Base-by-base conservation (phyloP, 495 filamentous ascomycete species). In the Penicillium lividum region DNA sequence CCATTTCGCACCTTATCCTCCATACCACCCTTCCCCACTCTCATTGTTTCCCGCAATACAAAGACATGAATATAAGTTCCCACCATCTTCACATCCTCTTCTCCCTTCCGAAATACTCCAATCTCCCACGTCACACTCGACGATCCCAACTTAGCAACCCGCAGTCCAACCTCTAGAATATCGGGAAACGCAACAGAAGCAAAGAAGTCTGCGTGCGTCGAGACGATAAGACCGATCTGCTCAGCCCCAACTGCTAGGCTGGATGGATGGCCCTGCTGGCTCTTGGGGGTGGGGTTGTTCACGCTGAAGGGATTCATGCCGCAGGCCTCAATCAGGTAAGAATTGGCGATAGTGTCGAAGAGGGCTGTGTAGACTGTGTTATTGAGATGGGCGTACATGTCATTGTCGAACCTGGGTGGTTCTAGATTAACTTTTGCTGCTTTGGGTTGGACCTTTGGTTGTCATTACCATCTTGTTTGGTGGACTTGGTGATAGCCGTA, bases 101-200 rank as follows among this genome's bases (percentile, higher is more conserved):
- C 73, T 0, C 84, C 91, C 57, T 82, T 78, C 65, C 90, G 87
- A 62, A 97, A 97, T 11, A 98, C 82, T 4, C 88, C 93, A 34
- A 96, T 82, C 65, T 98, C 93, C 69, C 96, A 98, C 7, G 86
- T 89, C n/a, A 94, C 93, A 64, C 91, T 96, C 16, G 89, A 92
- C 61, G 84, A 89, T 2, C 92, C 90, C 5, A 98, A 77, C 67
- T 87, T 90, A 57, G 88, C 91, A 10, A 96, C 92, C 3, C 92
- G 80, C 33, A 98, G 68, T 3, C 86, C 91, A 0, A 97, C 78
- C 56, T 97, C 92, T 5, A 95, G 80, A 7, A 89, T 77, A 51
- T 87, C 88, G 3, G 93, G 93, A 64, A 92, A 98, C 0, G 84
- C 80, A n/a, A 93, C 87, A 1, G 89, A 86, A 1, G 83, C 84